Evolutionary conservation across 2,329 filamentous ascomycete species (phyloP), one percentile per base, ranked within the genome.

Genomic region (Xylaria sp.): DNA sequence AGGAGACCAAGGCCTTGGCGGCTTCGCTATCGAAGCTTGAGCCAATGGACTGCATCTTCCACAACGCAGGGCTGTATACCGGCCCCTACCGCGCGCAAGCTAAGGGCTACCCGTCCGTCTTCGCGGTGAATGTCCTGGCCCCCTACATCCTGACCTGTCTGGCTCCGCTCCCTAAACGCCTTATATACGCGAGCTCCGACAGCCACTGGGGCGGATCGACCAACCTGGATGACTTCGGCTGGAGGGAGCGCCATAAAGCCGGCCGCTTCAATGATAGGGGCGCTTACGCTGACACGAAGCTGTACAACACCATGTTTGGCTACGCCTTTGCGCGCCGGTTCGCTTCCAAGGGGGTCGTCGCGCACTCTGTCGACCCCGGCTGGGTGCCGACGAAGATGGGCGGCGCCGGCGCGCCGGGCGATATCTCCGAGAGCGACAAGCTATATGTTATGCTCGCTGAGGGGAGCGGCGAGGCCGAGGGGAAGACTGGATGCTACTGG

Each of bases 331-430:
- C 86, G 1, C 78, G 84, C 13, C 77, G 81, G 7, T 85, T 82
- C 77, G 75, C 79, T 2, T 75, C 82, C 3, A 63, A 58, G 9
- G 68, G 65, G 1, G 82, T 86, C 0, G 79, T 83, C 67, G 83
- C 81, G 25, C 84, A 84, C 56, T 79, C 83, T 0, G 78, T 86
- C 54, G 83, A 87, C 74, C 86, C 86, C 0, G 86, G 86, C 1
- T 88, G 86, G 86, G 83, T 87, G 59, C 77, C 84, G 20, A 87
- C 85, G 0, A 87, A 87, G 77, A 86, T 88, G 83, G 85, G 85
- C 6, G 87, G 83, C 3, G 69, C 69, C 5, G 77, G 77, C 25
- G 87, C 87, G 1, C 77, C 84, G 1, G 86, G 82, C 0, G 81
- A 81, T 34, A 75, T 84, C 15, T 79, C 84, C 20, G 80, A 81